Evolutionary conservation across 2,329 filamentous ascomycete genomes (phyloP).

Genomic region (Aspergillus felis): DNA sequence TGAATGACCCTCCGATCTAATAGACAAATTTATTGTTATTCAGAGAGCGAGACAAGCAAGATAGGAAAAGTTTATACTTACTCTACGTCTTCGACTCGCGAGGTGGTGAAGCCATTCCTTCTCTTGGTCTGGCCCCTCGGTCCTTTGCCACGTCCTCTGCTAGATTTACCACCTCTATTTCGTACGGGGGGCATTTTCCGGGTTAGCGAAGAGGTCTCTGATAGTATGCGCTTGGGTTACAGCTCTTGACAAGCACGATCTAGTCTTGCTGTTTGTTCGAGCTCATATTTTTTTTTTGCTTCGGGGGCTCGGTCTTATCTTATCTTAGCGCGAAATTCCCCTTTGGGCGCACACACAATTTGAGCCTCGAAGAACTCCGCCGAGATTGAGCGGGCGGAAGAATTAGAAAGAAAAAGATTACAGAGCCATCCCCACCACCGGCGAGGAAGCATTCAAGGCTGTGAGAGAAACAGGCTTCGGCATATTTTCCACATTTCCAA

Average conservation of each 20-base stretch:
- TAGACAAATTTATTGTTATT: neutral
- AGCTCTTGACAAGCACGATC: neutral
- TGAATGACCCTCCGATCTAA: slow-evolving; percentile 28
- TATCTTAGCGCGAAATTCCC: slow-evolving; percentile 49
- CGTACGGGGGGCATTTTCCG: slow-evolving; percentile 27
- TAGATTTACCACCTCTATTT: slow-evolving; percentile 21
- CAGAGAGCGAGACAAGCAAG: neutral
- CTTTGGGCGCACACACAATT: slow-evolving; percentile 37
- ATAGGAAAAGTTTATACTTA: slow-evolving; percentile 19
- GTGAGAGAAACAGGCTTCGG: slow-evolving; percentile 17
- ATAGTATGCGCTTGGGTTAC: neutral
- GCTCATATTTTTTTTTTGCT: slow-evolving; percentile 11
- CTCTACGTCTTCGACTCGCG: slow-evolving; percentile 38
- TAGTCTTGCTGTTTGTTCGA: neutral
- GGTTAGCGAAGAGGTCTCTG: neutral
- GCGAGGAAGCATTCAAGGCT: slow-evolving; percentile 29
- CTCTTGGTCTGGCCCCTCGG: slow-evolving; percentile 23
- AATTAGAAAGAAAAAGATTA: slow-evolving; percentile 25
- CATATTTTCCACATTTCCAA: slow-evolving; percentile 44
- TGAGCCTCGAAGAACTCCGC: slow-evolving; percentile 26
- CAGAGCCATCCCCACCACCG: slow-evolving; percentile 26
- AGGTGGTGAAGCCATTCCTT: slow-evolving; percentile 32
- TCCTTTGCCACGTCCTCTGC: slow-evolving; percentile 28
- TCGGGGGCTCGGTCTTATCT: slow-evolving; percentile 31
- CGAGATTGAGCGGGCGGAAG: slow-evolving; percentile 21